phyloP scores from a whole-genome alignment of 495 filamentous ascomycete species.

The Ascobolus immersus region DNA sequence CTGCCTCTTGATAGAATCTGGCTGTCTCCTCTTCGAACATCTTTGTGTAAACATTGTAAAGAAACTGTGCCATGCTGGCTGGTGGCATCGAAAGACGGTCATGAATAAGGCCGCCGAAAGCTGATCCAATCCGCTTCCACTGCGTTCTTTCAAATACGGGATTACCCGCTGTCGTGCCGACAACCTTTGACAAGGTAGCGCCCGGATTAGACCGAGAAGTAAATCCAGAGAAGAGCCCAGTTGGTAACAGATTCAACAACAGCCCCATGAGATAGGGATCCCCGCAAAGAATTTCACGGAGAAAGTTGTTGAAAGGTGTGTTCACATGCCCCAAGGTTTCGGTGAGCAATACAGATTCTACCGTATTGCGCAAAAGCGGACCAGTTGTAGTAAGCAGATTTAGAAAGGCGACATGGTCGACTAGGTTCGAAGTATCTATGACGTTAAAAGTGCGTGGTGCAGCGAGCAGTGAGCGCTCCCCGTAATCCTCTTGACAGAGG shows the following conservation, averaged over 20 bases:
- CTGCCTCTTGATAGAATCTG: not conserved
- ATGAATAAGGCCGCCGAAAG: slow-evolving; percentile 6
- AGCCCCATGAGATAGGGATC: slow-evolving; percentile 21
- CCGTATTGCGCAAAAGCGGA: slow-evolving; percentile 20
- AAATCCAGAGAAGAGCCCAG: slow-evolving; percentile 26
- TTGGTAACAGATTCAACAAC: slow-evolving; percentile 23
- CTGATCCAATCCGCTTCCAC: slow-evolving; percentile 9
- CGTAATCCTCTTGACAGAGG: slow-evolving; percentile 21
- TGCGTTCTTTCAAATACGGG: slow-evolving; percentile 7
- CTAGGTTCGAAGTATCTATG: slow-evolving; percentile 32
- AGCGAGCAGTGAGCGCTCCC: slow-evolving; percentile 1
- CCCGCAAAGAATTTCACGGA: slow-evolving; percentile 19
- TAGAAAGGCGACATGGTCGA: slow-evolving; percentile 24
- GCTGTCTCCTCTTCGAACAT: no score
- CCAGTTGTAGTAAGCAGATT: slow-evolving; percentile 24
- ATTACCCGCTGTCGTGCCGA: slow-evolving; percentile 1
- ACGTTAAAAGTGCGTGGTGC: slow-evolving; percentile 21
- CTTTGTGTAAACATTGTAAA: slow-evolving; percentile 18
- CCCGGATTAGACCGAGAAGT: slow-evolving; percentile 14
- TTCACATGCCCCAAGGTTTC: slow-evolving; percentile 16
- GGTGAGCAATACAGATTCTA: slow-evolving; percentile 23
- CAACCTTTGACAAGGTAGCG: slow-evolving; percentile 12
- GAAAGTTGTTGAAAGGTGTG: slow-evolving; percentile 10
- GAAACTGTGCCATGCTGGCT: slow-evolving; percentile 16
- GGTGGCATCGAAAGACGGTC: slow-evolving; percentile 10